Evolutionary conservation across 108 stramenopile genomes (phyloP).

Genomic region (Asterionellopsis glacialis): DNA sequence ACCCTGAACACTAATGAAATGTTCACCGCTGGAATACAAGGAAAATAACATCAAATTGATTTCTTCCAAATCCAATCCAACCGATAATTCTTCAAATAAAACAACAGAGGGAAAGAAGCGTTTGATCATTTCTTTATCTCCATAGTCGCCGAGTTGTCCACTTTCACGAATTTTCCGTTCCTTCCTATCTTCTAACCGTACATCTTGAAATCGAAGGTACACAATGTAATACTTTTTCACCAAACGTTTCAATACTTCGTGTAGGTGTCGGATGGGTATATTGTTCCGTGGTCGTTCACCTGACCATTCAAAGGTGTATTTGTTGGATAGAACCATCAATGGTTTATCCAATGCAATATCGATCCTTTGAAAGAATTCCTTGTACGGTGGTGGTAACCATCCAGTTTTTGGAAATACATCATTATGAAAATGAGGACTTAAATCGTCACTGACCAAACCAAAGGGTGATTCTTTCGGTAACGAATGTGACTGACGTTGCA

Average conservation of each 20-base stretch:
- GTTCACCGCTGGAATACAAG: not conserved
- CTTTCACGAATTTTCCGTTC: no score
- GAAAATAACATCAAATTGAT: not conserved
- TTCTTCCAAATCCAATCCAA: not conserved
- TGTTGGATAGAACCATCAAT: not conserved
- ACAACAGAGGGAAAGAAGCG: not conserved
- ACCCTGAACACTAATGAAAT: not conserved
- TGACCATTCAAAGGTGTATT: not conserved
- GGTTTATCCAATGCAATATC: not conserved
- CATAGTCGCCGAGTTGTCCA: not conserved
- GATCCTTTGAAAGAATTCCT: not conserved
- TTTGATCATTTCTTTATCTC: not conserved
- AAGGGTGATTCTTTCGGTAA: not conserved
- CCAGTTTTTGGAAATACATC: not conserved
- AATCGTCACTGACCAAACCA: no score
- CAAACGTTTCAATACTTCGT: not conserved
- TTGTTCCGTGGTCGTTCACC: not conserved
- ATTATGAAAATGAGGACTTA: not conserved
- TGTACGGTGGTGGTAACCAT: not conserved
- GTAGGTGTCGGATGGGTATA: not conserved
- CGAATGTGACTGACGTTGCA: not conserved
- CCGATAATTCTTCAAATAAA: not conserved
- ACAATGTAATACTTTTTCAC: not conserved
- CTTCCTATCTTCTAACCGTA: not conserved
- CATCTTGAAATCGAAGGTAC: not conserved